Percentiles rank a stretch among this genome's conserved stretches.
Conservation (phyloP, 768 basidiomycete genomes). For the Leccinum broughii region DNA sequence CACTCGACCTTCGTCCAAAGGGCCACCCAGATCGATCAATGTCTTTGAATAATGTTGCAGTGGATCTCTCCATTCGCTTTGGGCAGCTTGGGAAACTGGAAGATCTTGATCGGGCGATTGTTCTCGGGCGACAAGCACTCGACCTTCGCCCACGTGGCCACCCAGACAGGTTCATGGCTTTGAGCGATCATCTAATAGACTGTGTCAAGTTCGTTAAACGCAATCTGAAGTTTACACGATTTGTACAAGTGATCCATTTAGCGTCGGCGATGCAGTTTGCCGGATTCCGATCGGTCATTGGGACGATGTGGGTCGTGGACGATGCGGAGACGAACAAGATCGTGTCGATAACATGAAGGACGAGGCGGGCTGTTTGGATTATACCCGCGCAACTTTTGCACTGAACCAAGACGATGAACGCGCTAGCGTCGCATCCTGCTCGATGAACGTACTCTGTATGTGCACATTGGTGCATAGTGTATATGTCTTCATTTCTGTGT, state of each 20-base stretch:
- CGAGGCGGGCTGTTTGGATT: neutral
- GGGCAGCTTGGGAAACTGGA: neutral
- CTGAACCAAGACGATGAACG: neutral
- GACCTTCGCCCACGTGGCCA: neutral
- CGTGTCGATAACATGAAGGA: neutral
- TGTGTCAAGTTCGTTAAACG: too few relatives aligned
- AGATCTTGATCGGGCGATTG: neutral
- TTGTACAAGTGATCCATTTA: neutral
- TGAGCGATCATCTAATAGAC: too few relatives aligned
- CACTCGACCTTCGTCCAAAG: neutral
- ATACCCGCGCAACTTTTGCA: neutral
- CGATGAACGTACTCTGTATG: neutral
- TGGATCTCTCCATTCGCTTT: neutral
- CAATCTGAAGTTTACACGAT: too few relatives aligned
- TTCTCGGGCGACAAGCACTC: neutral
- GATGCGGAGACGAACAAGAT: neutral
- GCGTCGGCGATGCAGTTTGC: neutral
- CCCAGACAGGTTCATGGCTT: too few relatives aligned
- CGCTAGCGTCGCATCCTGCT: neutral
- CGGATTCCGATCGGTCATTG: neutral
- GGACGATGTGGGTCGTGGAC: neutral
- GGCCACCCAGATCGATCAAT: neutral
- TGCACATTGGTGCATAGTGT: neutral
- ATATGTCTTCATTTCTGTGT: too few relatives aligned
- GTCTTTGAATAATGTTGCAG: neutral